Evolutionary conservation across 768 basidiomycete species (phyloP).

Genomic region (Artomyces pyxidatus): DNA sequence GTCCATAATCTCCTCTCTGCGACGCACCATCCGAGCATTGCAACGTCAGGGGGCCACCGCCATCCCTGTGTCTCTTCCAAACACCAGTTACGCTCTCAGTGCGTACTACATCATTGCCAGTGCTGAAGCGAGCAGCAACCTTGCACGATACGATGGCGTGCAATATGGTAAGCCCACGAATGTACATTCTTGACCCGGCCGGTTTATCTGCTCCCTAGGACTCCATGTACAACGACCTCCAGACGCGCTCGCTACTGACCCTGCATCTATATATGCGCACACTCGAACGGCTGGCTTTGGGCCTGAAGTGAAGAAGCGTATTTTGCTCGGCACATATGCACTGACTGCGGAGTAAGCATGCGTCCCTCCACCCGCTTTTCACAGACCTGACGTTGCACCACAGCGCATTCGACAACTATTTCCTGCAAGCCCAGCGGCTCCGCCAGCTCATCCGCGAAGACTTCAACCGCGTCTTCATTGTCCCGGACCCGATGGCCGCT

Average conservation of each 20-base stretch:
- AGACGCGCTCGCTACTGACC: conserved; percentile 37
- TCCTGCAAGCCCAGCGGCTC: conserved; percentile 83
- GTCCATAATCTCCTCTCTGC: conserved; percentile 36
- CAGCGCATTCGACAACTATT: conserved; percentile 97
- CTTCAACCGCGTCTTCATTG: conserved; percentile 61
- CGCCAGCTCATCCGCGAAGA: conserved; percentile 65
- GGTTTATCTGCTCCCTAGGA: conserved; percentile 29
- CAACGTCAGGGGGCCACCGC: conserved; percentile 53
- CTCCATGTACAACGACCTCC: conserved; percentile 37
- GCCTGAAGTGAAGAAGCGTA: conserved; percentile 74
- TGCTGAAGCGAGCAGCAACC: conserved; percentile 89
- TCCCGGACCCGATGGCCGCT: conserved; percentile 41
- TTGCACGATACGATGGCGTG: conserved; percentile 85
- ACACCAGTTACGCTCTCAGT: conserved; percentile 66
- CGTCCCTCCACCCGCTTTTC: neutral
- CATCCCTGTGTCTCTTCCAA: conserved; percentile 66
- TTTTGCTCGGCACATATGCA: conserved; percentile 86
- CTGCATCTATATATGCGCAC: conserved; percentile 52
- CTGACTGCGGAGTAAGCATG: conserved; percentile 77
- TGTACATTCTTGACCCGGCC: neutral
- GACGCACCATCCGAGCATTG: conserved; percentile 36
- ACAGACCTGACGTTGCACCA: neutral
- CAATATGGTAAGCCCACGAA: conserved; percentile 52
- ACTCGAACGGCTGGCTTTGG: conserved; percentile 73
- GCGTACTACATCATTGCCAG: conserved; percentile 95